Conservation (phyloP, 192 early-diverging fungal genomes). For the Backusella morwellensis region DNA sequence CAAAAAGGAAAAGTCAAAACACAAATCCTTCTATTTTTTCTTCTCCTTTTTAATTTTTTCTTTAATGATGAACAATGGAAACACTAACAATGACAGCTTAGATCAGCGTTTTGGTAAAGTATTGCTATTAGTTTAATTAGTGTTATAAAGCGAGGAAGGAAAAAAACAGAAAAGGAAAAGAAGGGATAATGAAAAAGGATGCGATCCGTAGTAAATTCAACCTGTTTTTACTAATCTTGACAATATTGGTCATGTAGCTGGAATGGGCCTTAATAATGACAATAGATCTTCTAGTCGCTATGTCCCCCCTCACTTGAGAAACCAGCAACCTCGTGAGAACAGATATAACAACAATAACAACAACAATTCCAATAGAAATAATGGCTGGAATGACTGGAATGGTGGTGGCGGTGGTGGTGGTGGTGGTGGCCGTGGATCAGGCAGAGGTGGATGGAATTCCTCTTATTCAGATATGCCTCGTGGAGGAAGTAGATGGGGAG, state of each 20-base stretch:
- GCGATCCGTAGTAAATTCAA: not conserved
- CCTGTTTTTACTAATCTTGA: not conserved
- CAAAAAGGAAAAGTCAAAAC: not conserved
- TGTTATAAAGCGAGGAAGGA: not conserved
- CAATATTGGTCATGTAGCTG: not conserved
- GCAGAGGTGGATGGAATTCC: slow-evolving; percentile 15
- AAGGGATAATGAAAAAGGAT: not conserved
- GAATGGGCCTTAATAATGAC: slow-evolving; percentile 58
- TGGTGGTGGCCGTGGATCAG: not conserved
- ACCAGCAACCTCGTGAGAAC: slow-evolving; percentile 23
- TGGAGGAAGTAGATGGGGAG: slow-evolving; percentile 26
- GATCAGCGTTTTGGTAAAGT: slow-evolving; percentile 70
- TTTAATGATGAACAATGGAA: slow-evolving; percentile 4
- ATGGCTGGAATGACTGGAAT: slow-evolving; percentile 41
- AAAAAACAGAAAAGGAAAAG: not conserved
- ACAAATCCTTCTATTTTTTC: not conserved
- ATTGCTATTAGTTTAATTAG: not conserved
- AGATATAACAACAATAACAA: slow-evolving; percentile 24
- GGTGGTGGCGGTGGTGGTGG: not conserved
- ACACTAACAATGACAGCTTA: slow-evolving; percentile 51
- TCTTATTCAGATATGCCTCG: slow-evolving; percentile 29
- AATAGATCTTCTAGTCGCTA: slow-evolving; percentile 51
- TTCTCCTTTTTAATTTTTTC: not conserved
- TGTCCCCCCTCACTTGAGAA: slow-evolving; percentile 67
- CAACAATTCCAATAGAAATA: slow-evolving; percentile 15